Evolutionary conservation across 2,329 filamentous ascomycete genomes (phyloP).

Genomic region (Talaromyces sp.): DNA sequence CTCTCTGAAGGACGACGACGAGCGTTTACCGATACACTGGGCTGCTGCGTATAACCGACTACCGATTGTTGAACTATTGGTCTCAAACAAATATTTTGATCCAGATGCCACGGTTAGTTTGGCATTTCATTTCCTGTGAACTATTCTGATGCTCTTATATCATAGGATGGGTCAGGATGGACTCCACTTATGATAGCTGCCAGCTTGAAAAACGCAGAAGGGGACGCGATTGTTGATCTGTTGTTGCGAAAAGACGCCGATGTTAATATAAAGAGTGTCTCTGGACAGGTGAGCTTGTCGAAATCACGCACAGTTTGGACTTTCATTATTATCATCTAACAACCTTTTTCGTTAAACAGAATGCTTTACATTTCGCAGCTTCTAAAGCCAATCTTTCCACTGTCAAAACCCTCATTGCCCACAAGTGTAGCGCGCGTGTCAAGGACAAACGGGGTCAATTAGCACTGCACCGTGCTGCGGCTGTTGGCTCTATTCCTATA

Average conservation of each 20-base stretch:
- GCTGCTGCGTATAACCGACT: constrained; percentile 77
- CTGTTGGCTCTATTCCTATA: constrained; percentile 83
- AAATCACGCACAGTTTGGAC: neutral
- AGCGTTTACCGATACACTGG: constrained; percentile 90
- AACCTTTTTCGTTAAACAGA: constrained; percentile 46
- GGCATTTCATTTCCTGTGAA: neutral
- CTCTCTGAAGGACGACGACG: constrained; percentile 71
- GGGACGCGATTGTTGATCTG: constrained; percentile 40
- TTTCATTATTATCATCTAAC: neutral
- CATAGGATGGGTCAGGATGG: constrained; percentile 45
- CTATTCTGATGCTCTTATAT: neutral
- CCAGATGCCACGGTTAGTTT: constrained; percentile 65
- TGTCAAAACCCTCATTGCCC: constrained; percentile 68
- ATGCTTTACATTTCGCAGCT: constrained; percentile 82
- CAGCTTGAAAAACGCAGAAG: constrained; percentile 41
- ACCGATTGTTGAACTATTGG: constrained; percentile 67
- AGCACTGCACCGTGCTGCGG: constrained; percentile 84
- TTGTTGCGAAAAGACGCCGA: constrained; percentile 44
- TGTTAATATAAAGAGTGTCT: constrained; percentile 37
- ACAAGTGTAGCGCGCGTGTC: constrained; percentile 70
- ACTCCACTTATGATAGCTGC: constrained; percentile 48
- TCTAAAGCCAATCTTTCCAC: constrained; percentile 85
- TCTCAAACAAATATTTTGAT: constrained; percentile 69
- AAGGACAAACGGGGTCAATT: constrained; percentile 87
- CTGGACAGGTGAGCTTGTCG: constrained; percentile 32